Evolutionary conservation across 2,329 filamentous ascomycete genomes (phyloP), one percentile per base, ranked within the genome.

Genomic region (Aspergillus alliaceus): DNA sequence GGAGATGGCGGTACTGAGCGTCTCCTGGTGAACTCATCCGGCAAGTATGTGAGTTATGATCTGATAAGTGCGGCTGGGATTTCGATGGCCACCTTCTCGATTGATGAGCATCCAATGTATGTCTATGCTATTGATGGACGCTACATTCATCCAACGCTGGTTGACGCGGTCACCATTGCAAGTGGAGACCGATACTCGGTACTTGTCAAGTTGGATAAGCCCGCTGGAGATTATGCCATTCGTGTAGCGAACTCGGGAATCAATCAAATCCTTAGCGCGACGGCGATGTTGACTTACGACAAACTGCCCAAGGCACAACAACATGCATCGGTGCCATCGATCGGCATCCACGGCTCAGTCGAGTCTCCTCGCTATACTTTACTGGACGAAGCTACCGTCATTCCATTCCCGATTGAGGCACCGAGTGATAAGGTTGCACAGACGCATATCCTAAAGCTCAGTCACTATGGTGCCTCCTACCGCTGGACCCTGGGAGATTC

Each of bases 251-350:
- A 80, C 15, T 69, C 71, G 2, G 76, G 74, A 18, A 69, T 79
- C 5, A 78, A 80, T 12, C 86, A 88, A 66, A 77, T 86, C 51
- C 72, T 87, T 27, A 73, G 75, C 15, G 82, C 79, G 1, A 75
- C 78, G 32, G 84, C 82, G 0, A 70, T 77, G 4, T 69, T 88
- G 34, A 72, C 75, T 0, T 80, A 81, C 59, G 59, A 65, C 18
- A 64, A 68, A 3, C 46, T 57, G 6, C 51, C 68, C 20, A 58
- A 50, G 49, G 59, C 53, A 34, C 66, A 59, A 12, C 46, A 51
- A 15, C 46, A 25, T n/a, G 53, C 59, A 3, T 75, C 76, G 0
- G 62, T 65, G 1, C 70, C 82, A 0, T 82, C 73, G 56, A 82
- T 86, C 57, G 77, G 80, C 63, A 77, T 82, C 47, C 77, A 75